A percentile compares a stretch with the other conserved stretches of the same genome.
phyloP scores from a whole-genome alignment of 2,329 filamentous ascomycete genomes.

The Ophiocordyceps camponoti-leonardi region DNA sequence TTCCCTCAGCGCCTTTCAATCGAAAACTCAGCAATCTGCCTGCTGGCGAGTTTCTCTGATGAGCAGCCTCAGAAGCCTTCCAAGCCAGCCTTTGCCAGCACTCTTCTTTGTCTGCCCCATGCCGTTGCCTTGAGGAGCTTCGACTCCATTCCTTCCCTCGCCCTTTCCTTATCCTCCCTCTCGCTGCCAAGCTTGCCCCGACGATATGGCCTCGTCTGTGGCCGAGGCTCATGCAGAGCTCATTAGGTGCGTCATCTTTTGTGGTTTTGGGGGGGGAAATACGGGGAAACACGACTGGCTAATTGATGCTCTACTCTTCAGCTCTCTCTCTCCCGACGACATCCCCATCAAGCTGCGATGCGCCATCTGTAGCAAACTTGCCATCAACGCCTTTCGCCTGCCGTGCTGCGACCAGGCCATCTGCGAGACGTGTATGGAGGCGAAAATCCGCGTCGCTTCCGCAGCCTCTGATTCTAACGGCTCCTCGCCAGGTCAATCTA shows the following conservation, averaged over 20 bases:
- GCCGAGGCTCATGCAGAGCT: conserved; percentile 39
- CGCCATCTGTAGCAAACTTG: conserved; percentile 80
- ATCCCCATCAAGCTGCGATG: conserved; percentile 95
- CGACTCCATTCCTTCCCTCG: not conserved
- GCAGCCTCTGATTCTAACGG: not conserved
- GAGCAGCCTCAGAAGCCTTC: not conserved
- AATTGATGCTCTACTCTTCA: conserved; percentile 16
- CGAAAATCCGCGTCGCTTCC: not conserved
- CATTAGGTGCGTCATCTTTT: conserved; percentile 27
- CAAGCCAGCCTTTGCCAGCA: not conserved
- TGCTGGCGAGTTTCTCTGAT: not conserved
- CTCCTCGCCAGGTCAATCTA: conserved; percentile 45
- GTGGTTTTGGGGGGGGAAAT: not conserved
- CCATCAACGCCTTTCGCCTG: conserved; percentile 76
- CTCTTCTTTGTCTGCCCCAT: not conserved
- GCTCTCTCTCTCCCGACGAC: conserved; percentile 62
- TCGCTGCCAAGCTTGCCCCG: conserved; percentile 3
- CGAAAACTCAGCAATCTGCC: not conserved
- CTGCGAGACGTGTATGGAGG: conserved; percentile 60
- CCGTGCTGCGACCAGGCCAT: conserved; percentile 94
- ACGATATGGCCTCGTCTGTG: conserved; percentile 20
- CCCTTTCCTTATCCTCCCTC: too few species aligned
- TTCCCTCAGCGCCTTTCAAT: conserved; percentile 7
- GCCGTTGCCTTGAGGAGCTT: conserved; percentile 3
- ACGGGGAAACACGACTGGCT: not conserved